A percentile compares a stretch with the other conserved stretches of the same genome.
Evolutionary conservation across 305 asterid genomes (phyloP).

Genomic region (Solanum aculeatissimum): DNA sequence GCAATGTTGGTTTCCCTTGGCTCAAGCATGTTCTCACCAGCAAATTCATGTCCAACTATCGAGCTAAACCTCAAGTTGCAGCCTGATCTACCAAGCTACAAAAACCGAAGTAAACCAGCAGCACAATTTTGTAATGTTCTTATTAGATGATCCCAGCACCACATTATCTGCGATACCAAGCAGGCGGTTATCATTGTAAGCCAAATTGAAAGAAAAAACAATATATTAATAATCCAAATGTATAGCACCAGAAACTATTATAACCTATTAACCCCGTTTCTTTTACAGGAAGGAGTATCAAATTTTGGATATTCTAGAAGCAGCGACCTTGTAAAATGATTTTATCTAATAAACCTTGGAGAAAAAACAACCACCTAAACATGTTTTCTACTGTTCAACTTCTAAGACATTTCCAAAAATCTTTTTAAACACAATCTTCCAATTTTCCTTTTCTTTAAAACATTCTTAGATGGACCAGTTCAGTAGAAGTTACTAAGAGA

Average conservation of each 20-base stretch:
- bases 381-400: not conserved
- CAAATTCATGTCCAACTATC: conserved; percentile 56
- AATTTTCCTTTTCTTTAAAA: not conserved
- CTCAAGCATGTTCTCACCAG: conserved; percentile 72
- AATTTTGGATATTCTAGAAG: not conserved
- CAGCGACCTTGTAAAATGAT: not conserved
- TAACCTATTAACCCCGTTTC: not conserved
- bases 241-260: not conserved
- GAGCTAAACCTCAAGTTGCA: conserved; percentile 12
- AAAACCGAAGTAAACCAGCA: not conserved
- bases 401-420: not conserved
- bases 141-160: not conserved
- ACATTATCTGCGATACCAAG: not conserved
- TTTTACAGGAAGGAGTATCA: not conserved
- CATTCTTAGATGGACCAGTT: not conserved
- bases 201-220: not conserved
- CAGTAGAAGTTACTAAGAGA: not conserved
- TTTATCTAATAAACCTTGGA: not conserved
- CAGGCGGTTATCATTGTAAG: not conserved
- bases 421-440: not conserved
- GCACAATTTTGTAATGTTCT: not conserved
- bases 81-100: conserved; percentile 22
- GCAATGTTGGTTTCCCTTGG: conserved; percentile 69
- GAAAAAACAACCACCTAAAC: not conserved
- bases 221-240: not conserved